Percentiles rank a stretch among this genome's conserved stretches.
phyloP scores from a whole-genome alignment of 345 rosid species.

The Citrus australasica region DNA sequence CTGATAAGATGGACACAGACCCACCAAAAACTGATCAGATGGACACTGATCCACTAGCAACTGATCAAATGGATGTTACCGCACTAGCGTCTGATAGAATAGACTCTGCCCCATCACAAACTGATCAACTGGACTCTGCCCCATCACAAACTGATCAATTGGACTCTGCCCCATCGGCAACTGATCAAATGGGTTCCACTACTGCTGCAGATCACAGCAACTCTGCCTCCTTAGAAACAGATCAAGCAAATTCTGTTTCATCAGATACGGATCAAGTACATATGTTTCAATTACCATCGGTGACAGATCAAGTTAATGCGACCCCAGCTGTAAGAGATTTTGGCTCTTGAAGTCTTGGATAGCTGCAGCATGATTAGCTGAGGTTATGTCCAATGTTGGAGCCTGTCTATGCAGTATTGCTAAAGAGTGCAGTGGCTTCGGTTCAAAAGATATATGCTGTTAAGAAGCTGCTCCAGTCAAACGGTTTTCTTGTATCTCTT shows the following conservation, averaged over 20 bases:
- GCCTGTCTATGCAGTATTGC: background rate
- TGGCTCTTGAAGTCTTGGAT: slow-evolving; percentile 21
- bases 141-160: background rate
- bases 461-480: background rate
- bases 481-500: background rate
- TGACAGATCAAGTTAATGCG: slow-evolving; percentile 4
- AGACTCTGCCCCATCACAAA: background rate
- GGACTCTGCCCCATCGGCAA: background rate
- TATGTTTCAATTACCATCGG: background rate
- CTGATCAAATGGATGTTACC: slow-evolving; percentile 1
- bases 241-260: background rate
- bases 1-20: slow-evolving; percentile 15
- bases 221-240: background rate
- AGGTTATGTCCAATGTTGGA: background rate
- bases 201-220: slow-evolving; percentile 19
- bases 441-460: background rate
- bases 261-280: background rate
- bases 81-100: background rate
- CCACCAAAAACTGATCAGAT: slow-evolving; percentile 12
- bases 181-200: slow-evolving; percentile 8
- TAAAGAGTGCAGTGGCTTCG: background rate
- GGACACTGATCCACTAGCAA: background rate
- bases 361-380: background rate
- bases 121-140: background rate
- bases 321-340: slow-evolving; percentile 9